Percentiles rank a stretch among this genome's conserved stretches.
Evolutionary conservation across 352 stramenopile genomes (phyloP).

Genomic region (Pythium insidiosum): DNA sequence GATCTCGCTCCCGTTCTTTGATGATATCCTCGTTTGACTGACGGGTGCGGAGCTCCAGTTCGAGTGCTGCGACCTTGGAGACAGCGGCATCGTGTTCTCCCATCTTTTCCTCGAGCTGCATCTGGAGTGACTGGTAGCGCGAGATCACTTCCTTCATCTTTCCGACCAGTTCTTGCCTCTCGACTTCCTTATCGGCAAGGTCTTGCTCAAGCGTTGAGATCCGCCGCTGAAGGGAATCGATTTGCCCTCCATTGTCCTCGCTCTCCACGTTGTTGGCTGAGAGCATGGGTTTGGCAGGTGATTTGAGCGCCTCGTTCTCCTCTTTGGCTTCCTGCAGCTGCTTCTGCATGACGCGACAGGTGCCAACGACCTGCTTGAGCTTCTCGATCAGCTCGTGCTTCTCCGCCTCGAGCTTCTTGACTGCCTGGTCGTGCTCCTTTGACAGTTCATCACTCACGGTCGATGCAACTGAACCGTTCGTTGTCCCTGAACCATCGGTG

Average conservation of each 20-base stretch:
- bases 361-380: conserved; percentile 62
- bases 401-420: conserved; percentile 47
- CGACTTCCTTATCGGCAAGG: conserved; percentile 28
- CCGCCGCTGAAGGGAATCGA: conserved; percentile 11
- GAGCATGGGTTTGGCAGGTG: conserved; percentile 17
- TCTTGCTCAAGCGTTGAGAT: conserved; percentile 25
- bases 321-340: conserved; percentile 66
- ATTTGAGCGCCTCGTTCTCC: conserved; percentile 30
- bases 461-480: no score
- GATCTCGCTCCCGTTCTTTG: no score
- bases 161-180: conserved; percentile 34
- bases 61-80: conserved; percentile 45
- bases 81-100: conserved; percentile 32
- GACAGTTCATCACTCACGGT: no score
- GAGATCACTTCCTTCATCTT: conserved; percentile 45
- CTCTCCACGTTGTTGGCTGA: neutral
- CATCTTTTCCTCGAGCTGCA: conserved; percentile 39
- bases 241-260: conserved; percentile 1
- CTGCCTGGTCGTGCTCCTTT: conserved; percentile 16
- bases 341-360: conserved; percentile 62
- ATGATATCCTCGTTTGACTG: conserved; percentile 20
- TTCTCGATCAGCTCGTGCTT: conserved; percentile 75
- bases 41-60: conserved; percentile 34
- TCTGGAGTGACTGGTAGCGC: conserved; percentile 40
- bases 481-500: neutral